Base-by-base conservation (phyloP, 1,284 basidiomycete species). In the Sporisorium iseilematis-ciliati region DNA sequence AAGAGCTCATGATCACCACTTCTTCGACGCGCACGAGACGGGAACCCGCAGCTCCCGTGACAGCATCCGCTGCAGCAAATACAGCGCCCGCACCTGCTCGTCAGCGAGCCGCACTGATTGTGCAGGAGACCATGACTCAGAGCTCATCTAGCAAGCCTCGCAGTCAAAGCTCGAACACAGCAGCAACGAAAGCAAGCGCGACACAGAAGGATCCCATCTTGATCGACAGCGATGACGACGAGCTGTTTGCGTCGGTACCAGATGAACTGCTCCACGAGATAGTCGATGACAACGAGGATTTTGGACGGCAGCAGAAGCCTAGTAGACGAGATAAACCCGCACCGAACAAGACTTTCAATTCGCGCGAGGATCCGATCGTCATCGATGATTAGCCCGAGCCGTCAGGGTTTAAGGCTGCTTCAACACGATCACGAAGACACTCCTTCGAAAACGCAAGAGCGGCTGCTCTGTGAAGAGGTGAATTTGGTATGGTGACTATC, bases 371-470 rank as follows among this genome's bases (percentile, higher is more conserved):
- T 20, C 63, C 73, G 29, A 75, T 75, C 50, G 64, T 71, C 35
- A 75, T 75, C 57, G 73, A 62, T 29, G 70, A 66, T 25, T 75
- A 66, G 31, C 66, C 72, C 11, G 71, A 74, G 53, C 58, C 56
- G 20, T 73, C 45, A 45, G 23, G 14, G 38, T 5, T 6, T 20
- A 6, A 29, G 3, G 20, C 31, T 49, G 29, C 26, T 14, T 49
- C 8, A 7, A 31, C 3, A 16, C 31, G 7, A 29, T 31, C 46
- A 31, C 10, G 7, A 11, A 18, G 14, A 42, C 12, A 25, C 23
- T 4, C 4, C 43, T 14, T 12, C 50, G 23, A 52, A 18, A 7
- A 26, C 35, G 14, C 21, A 40, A 25, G 23, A 8, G 26, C 21
- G 4, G 29, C 29, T 14, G 26, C 20, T n/a, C 6, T 20, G 45